Conservation (phyloP, 1,284 basidiomycete species). For the Fistulina hepatica region DNA sequence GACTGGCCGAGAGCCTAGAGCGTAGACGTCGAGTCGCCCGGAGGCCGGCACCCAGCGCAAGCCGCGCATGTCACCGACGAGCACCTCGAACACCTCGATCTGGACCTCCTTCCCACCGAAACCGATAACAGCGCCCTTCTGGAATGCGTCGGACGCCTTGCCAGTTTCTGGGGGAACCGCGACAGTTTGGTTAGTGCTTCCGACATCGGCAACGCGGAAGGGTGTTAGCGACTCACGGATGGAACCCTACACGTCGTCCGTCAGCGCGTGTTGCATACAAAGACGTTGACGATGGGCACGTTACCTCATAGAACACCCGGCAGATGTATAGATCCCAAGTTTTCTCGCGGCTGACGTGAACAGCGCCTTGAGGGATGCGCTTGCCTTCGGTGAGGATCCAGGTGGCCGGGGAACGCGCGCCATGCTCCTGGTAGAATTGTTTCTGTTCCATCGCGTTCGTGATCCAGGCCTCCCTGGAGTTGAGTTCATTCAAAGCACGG, state of each 20-base stretch:
- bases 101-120: constrained; percentile 43
- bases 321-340: constrained; percentile 45
- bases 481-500: too few species aligned
- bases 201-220: too few species aligned
- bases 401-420: constrained; percentile 37
- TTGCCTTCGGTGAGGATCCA: constrained; percentile 54
- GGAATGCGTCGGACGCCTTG: constrained; percentile 46
- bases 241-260: constrained; percentile 30
- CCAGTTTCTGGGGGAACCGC: constrained; percentile 39
- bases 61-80: constrained; percentile 49
- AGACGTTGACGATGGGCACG: constrained; percentile 13
- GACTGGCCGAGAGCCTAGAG: constrained; percentile 40
- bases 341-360: constrained; percentile 45
- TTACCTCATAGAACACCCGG: constrained; percentile 49
- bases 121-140: constrained; percentile 53
- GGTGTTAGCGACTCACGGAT: constrained; percentile 31
- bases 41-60: constrained; percentile 46
- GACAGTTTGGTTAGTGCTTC: constrained; percentile 1
- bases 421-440: constrained; percentile 35
- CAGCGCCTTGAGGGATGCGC: constrained; percentile 45
- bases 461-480: too few species aligned
- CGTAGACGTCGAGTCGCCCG: constrained; percentile 34
- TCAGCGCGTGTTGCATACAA: constrained; percentile 9
- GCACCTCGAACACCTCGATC: constrained; percentile 52
- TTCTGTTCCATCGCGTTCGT: constrained; percentile 44